Evolutionary conservation across 805 yeast species (phyloP).

Genomic region (Candida lessepsii): DNA sequence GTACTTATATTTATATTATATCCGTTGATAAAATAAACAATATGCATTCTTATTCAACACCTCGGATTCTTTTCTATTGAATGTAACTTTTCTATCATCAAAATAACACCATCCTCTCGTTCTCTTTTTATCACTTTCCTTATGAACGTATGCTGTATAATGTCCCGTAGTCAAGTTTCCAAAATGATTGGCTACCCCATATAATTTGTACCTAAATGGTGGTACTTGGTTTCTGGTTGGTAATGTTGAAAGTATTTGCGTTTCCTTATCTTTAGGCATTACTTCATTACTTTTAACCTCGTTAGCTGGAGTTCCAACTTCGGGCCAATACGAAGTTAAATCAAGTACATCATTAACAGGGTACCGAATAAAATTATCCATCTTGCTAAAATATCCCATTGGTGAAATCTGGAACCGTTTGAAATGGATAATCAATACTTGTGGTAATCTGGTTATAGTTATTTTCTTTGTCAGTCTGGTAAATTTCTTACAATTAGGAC

Average conservation of each 20-base stretch:
- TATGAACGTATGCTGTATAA: conserved; percentile 77
- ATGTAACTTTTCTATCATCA: conserved; percentile 73
- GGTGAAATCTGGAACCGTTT: conserved; percentile 65
- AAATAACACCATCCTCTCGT: conserved; percentile 73
- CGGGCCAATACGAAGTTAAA: conserved; percentile 73
- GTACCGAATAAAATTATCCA: conserved; percentile 64
- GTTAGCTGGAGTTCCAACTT: conserved; percentile 30
- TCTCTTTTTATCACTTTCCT: conserved; percentile 42
- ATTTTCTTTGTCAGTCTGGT: conserved; percentile 67
- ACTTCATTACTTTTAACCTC: conserved; percentile 11
- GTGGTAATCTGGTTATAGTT: conserved; percentile 75
- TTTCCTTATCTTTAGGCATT: conserved; percentile 43
- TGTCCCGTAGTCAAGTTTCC: conserved; percentile 87
- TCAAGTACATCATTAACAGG: conserved; percentile 60
- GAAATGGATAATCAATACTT: conserved; percentile 75
- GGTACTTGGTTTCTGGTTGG: conserved; percentile 71
- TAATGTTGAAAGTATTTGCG: conserved; percentile 46
- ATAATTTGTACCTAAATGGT: conserved; percentile 75
- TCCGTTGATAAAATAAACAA: conserved; percentile 71
- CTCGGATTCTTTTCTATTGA: conserved; percentile 45
- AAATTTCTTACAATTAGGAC: conserved; percentile 69
- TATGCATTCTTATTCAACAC: conserved; percentile 77
- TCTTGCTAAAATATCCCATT: conserved; percentile 51
- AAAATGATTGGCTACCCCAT: conserved; percentile 80
- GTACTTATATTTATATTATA: conserved; percentile 16